Percentiles rank a stretch among this genome's conserved stretches.
Evolutionary conservation across 305 asterid genomes (phyloP).

Genomic region (Coffea humblotiana): DNA sequence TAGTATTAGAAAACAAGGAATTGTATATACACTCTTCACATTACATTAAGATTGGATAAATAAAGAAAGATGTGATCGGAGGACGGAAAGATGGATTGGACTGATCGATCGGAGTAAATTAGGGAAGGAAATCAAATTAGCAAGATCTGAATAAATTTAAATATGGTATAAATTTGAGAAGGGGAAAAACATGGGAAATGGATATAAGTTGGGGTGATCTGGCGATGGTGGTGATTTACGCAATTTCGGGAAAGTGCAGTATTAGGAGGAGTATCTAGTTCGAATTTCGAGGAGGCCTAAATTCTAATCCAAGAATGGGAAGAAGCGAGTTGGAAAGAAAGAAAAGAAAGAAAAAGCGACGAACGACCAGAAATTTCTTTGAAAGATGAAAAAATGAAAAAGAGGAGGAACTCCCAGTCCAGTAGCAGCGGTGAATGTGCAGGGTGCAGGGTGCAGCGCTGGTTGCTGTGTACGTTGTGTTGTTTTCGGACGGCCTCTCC

Average conservation of each 20-base stretch:
- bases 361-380: conserved; percentile 26
- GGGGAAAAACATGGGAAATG: conserved; percentile 18
- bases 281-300: conserved; percentile 37
- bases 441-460: conserved; percentile 4
- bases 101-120: conserved; percentile 47
- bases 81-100: conserved; percentile 8
- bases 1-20: not conserved
- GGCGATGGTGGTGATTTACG: conserved; percentile 1
- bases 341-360: conserved; percentile 30
- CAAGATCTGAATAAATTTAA: conserved; percentile 55
- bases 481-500: conserved; percentile 53
- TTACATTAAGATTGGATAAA: not conserved
- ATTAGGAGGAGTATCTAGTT: conserved; percentile 17
- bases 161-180: conserved; percentile 27
- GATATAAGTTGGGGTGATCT: conserved; percentile 12
- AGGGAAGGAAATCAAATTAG: conserved; percentile 30
- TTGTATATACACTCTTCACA: not conserved
- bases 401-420: no score
- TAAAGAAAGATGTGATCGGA: conserved; percentile 25
- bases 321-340: conserved; percentile 4
- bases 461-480: conserved; percentile 5
- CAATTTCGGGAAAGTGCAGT: conserved; percentile 8
- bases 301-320: conserved; percentile 23
- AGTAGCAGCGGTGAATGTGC: not conserved
- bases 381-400: conserved; percentile 10